Percentiles rank a stretch among this genome's conserved stretches.
These are phyloP conservation scores for Pseudogymnoascus destructans DNA, from an alignment of 2,329 filamentous ascomycete species.

Conservation along the genomic window DNA sequence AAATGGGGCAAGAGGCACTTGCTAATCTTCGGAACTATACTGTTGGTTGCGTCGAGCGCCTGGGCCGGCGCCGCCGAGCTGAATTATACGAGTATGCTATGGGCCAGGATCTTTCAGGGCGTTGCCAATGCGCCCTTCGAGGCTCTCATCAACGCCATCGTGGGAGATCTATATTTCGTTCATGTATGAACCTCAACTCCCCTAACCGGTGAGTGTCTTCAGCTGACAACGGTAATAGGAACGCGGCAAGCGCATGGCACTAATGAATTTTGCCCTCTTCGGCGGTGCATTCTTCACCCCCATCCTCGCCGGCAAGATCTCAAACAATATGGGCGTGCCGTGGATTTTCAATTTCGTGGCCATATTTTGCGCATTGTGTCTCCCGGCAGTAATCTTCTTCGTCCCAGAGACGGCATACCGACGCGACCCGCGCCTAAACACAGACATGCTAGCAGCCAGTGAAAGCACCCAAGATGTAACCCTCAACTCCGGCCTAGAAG, in stretches of 20 bases:
- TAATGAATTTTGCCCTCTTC: slow-evolving; percentile 58
- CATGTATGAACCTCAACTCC: slow-evolving; percentile 45
- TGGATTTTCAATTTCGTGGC: slow-evolving; percentile 85
- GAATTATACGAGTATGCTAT: slow-evolving; percentile 60
- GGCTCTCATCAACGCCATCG: slow-evolving; percentile 73
- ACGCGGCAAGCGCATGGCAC: slow-evolving; percentile 76
- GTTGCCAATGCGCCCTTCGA: slow-evolving; percentile 82
- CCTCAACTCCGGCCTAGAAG: neutral
- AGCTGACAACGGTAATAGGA: slow-evolving; percentile 32
- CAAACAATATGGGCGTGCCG: slow-evolving; percentile 59
- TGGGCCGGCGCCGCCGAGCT: slow-evolving; percentile 63
- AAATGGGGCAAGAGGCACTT: slow-evolving; percentile 89
- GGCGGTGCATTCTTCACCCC: slow-evolving; percentile 67
- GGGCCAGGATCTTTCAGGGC: slow-evolving; percentile 73
- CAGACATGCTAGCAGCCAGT: slow-evolving; percentile 40
- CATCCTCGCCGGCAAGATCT: slow-evolving; percentile 82
- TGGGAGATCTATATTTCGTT: slow-evolving; percentile 84
- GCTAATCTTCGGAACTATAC: slow-evolving; percentile 63
- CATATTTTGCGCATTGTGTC: slow-evolving; percentile 61
- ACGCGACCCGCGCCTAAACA: slow-evolving; percentile 54
- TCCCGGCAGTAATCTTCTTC: slow-evolving; percentile 63
- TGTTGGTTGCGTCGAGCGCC: slow-evolving; percentile 59
- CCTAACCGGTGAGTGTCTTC: neutral
- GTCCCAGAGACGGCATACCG: slow-evolving; percentile 76
- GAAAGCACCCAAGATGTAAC: neutral